phyloP scores from a whole-genome alignment of 2,329 filamentous ascomycete genomes.

The Penicillium sp. region DNA sequence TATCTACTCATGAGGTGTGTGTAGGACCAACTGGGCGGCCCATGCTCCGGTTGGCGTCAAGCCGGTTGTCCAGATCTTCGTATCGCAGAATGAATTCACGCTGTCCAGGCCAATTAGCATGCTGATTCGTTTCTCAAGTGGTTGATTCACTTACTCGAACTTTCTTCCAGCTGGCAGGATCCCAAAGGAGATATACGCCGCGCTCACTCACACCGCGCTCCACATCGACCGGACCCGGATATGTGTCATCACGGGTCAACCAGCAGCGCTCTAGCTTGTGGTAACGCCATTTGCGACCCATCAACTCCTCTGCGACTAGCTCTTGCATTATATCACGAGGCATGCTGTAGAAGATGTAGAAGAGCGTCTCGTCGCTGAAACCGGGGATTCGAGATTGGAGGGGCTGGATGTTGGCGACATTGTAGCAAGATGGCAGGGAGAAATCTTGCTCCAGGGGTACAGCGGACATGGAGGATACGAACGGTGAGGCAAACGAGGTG shows the following conservation, averaged over 20 bases:
- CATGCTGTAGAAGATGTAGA: slow-evolving; percentile 69
- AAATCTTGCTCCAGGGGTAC: slow-evolving; percentile 64
- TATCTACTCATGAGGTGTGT: slow-evolving; percentile 34
- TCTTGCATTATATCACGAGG: slow-evolving; percentile 66
- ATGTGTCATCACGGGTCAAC: slow-evolving; percentile 50
- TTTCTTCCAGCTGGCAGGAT: slow-evolving; percentile 51
- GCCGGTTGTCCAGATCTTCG: slow-evolving; percentile 49
- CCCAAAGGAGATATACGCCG: slow-evolving; percentile 53
- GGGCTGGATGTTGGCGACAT: slow-evolving; percentile 64
- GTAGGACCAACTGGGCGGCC: slow-evolving; percentile 37
- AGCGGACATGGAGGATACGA: slow-evolving; percentile 56
- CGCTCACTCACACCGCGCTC: slow-evolving; percentile 49
- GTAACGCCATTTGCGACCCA: slow-evolving; percentile 53
- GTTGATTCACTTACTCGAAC: slow-evolving; percentile 39
- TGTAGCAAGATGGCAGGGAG: slow-evolving; percentile 62
- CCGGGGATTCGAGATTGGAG: slow-evolving; percentile 57
- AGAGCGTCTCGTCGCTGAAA: slow-evolving; percentile 64
- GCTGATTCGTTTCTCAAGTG: neutral
- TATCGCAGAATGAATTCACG: slow-evolving; percentile 51
- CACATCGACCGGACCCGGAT: slow-evolving; percentile 48
- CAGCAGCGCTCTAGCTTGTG: slow-evolving; percentile 53
- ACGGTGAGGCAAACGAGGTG: slow-evolving; percentile 63
- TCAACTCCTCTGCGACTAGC: slow-evolving; percentile 61
- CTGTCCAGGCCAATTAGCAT: slow-evolving; percentile 25
- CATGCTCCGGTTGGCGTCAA: slow-evolving; percentile 39